Evolutionary conservation across 768 basidiomycete genomes (phyloP).

Genomic region (Collybiopsis confluens): DNA sequence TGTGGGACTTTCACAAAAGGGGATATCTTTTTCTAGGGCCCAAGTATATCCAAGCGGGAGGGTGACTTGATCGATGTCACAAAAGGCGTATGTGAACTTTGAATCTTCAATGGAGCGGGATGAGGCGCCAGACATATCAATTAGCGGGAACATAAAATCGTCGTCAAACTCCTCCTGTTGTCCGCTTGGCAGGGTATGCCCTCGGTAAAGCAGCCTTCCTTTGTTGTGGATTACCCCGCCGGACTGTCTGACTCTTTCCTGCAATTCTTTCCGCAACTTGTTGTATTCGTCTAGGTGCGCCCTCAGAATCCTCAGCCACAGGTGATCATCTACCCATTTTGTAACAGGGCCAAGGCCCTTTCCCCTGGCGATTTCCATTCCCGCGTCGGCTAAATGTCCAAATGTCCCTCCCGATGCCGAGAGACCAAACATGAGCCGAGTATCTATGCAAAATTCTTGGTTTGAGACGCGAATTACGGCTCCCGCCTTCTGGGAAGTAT

Average conservation of each 20-base stretch:
- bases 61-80: slow-evolving; percentile 33
- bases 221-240: slow-evolving; percentile 4
- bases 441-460: slow-evolving; percentile 25
- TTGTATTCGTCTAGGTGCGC: slow-evolving; percentile 24
- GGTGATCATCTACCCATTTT: slow-evolving; percentile 27
- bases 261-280: slow-evolving; percentile 7
- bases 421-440: slow-evolving; percentile 19
- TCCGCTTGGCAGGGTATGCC: slow-evolving; percentile 13
- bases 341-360: slow-evolving; percentile 24
- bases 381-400: slow-evolving; percentile 20
- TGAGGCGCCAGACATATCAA: slow-evolving; percentile 19
- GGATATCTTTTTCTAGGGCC: slow-evolving; percentile 25
- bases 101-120: slow-evolving; percentile 15
- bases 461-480: no score
- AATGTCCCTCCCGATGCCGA: slow-evolving; percentile 18
- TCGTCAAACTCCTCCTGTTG: slow-evolving; percentile 28
- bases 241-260: slow-evolving; percentile 3
- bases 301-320: slow-evolving; percentile 10
- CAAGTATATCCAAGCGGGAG: slow-evolving; percentile 25
- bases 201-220: slow-evolving; percentile 18
- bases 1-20: slow-evolving; percentile 10
- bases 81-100: slow-evolving; percentile 14
- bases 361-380: slow-evolving; percentile 16
- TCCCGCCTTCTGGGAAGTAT: no score
- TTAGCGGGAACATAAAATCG: slow-evolving; percentile 16